Base-by-base conservation (phyloP, 2,329 filamentous ascomycete species). In the Calonectria naviculata region DNA sequence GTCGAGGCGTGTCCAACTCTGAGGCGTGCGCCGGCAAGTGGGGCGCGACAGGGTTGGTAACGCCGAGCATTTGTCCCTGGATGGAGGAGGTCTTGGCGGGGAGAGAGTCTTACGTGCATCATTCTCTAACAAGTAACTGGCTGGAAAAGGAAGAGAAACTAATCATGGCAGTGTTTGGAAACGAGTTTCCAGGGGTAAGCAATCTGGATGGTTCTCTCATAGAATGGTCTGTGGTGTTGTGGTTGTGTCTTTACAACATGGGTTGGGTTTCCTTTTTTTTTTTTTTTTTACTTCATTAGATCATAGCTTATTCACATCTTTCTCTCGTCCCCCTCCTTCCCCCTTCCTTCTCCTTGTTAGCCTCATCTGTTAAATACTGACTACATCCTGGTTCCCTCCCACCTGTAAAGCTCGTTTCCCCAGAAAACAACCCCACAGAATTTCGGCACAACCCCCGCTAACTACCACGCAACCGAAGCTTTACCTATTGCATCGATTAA, bases 371-470 rank as follows among this genome's bases (percentile, higher is more conserved):
- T 8, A n/a, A 58, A 38, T 36, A 58, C 52, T 4, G n/a, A 31
- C 52, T 26, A 15, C 31, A 62, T 17, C 60, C 44, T 17, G 34
- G 44, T 21, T 12, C 34, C 29, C n/a, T 21, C 31, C 31, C 34
- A 8, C 31, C 31, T 19, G 36, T 34, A 31, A 56, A 15, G 52
- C 31, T 12, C 24, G 24, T 17, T 65, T 68, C 65, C 56, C 56
- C 56, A 68, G 58, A 67, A 38, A 67, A 28, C 52, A 41, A 60
- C 67, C 61, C 67, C 67, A 58, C 61, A 65, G 41, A 58, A 52
- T 41, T 65, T 63, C 61, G 64, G 64, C 58, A 65, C 64, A 52
- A 63, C 42, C 67, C 41, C 61, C 62, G 52, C 67, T 65, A 69
- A 49, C 29, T 49, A 31, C 52, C 38, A 19, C 52, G 46, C 58